Percentiles rank a stretch among this genome's conserved stretches.
Evolutionary conservation across 306 rosid genomes (phyloP).

Genomic region (Styphnolobium japonicum): DNA sequence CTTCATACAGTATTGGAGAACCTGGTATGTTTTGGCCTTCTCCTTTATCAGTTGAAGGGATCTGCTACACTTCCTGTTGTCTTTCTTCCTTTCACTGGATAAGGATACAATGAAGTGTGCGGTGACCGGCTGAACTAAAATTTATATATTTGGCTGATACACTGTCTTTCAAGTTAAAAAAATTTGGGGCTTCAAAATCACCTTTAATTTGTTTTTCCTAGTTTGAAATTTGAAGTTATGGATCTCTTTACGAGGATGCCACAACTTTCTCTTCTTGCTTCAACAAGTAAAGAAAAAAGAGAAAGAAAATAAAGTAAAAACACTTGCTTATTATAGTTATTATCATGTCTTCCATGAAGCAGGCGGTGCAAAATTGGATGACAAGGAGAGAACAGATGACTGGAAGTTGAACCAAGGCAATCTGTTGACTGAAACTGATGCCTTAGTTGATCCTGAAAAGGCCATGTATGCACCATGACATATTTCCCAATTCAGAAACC

Average conservation of each 20-base stretch:
- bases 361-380: constrained; percentile 71
- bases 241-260: background rate
- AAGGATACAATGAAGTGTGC: background rate
- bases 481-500: background rate
- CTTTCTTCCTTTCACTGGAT: background rate
- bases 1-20: constrained; percentile 51
- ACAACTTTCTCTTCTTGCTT: background rate
- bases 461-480: constrained; percentile 51
- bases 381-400: constrained; percentile 76
- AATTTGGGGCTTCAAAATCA: background rate
- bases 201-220: background rate
- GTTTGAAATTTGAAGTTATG: background rate
- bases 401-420: constrained; percentile 87
- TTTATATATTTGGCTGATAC: background rate
- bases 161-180: background rate
- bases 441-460: constrained; percentile 71
- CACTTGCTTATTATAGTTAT: background rate
- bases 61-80: background rate
- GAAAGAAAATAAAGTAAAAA: background rate
- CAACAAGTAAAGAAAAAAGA: background rate
- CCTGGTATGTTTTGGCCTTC: constrained; percentile 34
- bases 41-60: background rate
- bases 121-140: background rate
- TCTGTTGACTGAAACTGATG: constrained; percentile 68
- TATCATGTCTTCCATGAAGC: constrained; percentile 22